These are phyloP conservation scores for Tolypocladium album DNA, from an alignment of 2,329 filamentous ascomycete species.

Conservation along the genomic window DNA sequence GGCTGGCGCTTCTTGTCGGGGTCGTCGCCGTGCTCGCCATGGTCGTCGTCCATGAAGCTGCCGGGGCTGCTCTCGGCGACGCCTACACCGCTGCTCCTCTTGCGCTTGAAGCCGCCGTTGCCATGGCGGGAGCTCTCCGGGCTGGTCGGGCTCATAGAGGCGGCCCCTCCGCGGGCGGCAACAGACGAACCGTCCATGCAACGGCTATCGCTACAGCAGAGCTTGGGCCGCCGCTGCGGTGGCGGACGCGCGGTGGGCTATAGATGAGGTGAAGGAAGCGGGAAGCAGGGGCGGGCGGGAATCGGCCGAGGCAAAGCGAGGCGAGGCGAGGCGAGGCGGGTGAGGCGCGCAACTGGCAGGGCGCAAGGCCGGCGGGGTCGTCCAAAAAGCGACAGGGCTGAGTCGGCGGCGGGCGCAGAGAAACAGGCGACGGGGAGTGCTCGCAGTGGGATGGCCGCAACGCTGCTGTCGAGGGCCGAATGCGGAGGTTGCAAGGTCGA, in stretches of 20 bases:
- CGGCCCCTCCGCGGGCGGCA: constrained; percentile 33
- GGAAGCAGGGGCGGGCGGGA: constrained; percentile 3
- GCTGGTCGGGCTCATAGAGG: constrained; percentile 44
- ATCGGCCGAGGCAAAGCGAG: constrained; percentile 6
- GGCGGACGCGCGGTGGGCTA: not conserved
- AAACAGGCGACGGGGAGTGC: not conserved
- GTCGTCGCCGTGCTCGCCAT: constrained; percentile 41
- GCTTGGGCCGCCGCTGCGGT: constrained; percentile 5
- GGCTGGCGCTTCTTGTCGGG: constrained; percentile 54
- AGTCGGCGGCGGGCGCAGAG: not conserved
- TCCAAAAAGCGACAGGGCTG: constrained; percentile 7
- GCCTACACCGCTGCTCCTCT: constrained; percentile 41
- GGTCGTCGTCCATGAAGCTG: constrained; percentile 37
- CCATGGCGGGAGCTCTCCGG: constrained; percentile 42
- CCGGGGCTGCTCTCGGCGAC: constrained; percentile 50
- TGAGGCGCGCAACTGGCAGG: not conserved
- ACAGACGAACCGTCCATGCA: constrained; percentile 39
- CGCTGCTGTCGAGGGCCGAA: constrained; percentile 17
- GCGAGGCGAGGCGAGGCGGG: not conserved
- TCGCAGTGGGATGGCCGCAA: constrained; percentile 1
- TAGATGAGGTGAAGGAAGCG: not conserved
- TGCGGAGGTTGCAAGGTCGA: constrained; percentile 15
- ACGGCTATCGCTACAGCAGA: constrained; percentile 10
- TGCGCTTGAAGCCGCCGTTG: constrained; percentile 43
- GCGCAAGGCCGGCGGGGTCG: constrained; percentile 5